A percentile compares a stretch with the other conserved stretches of the same genome.
Conservation (phyloP, 495 filamentous ascomycete genomes). For the Glutinoglossum americanum region DNA sequence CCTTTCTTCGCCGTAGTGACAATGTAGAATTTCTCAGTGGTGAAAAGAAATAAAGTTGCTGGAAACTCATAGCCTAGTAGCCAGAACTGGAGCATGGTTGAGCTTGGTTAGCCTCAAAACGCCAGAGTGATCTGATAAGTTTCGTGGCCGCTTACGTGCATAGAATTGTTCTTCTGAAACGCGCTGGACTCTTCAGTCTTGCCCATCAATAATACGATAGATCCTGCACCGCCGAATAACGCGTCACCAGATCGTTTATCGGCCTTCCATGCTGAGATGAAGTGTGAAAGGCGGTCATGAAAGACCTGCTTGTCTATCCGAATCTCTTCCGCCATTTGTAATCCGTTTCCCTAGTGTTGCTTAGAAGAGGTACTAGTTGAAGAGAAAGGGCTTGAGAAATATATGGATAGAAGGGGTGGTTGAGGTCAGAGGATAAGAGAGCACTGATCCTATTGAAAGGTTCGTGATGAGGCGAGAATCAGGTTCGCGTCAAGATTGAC, state of each 20-base stretch:
- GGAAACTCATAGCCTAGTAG: slow-evolving; percentile 97
- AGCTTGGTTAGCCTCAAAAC: slow-evolving; percentile 11
- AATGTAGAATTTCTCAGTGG: slow-evolving; percentile 65
- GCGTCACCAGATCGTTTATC: slow-evolving; percentile 70
- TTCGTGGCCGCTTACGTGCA: slow-evolving; percentile 46
- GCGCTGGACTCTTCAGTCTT: slow-evolving; percentile 72
- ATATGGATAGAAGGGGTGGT: neutral
- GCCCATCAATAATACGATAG: slow-evolving; percentile 76
- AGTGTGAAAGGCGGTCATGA: slow-evolving; percentile 71
- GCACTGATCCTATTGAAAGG: neutral
- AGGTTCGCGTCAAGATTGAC: neutral
- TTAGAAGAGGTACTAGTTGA: neutral
- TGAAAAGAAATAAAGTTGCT: slow-evolving; percentile 80
- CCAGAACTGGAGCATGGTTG: slow-evolving; percentile 52
- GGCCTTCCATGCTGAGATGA: slow-evolving; percentile 80
- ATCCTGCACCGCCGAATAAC: slow-evolving; percentile 63
- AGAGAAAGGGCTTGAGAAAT: neutral
- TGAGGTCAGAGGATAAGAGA: neutral
- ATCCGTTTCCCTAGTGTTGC: neutral
- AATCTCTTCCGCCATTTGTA: slow-evolving; percentile 37
- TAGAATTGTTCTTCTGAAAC: slow-evolving; percentile 84
- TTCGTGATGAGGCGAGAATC: neutral
- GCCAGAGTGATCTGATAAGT: slow-evolving; percentile 4
- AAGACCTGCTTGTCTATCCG: slow-evolving; percentile 83
- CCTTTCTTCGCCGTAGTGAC: slow-evolving; percentile 96